phyloP scores from a whole-genome alignment of 2,329 filamentous ascomycete species.

The Pseudogymnoascus sp. region DNA sequence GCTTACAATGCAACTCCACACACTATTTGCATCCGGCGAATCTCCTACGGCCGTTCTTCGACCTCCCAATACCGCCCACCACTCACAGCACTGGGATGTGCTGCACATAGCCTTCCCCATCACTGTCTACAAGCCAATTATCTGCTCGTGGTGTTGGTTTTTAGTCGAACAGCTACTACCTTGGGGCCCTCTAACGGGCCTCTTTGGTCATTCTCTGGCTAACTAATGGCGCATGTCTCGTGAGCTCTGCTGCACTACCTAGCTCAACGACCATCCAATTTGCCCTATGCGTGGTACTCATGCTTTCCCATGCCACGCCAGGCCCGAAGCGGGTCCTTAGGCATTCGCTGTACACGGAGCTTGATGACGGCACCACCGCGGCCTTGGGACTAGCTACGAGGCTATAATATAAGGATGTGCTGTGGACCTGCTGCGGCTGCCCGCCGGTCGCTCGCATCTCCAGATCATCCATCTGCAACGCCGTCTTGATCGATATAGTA shows the following conservation, averaged over 20 bases:
- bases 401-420: neutral
- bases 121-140: neutral
- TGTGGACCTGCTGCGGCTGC: neutral
- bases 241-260: neutral
- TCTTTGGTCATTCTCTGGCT: neutral
- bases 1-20: neutral
- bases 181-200: neutral
- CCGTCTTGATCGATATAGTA: neutral
- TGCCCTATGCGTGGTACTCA: neutral
- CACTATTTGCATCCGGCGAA: conserved; percentile 2
- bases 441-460: neutral
- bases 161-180: neutral
- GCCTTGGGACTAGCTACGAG: neutral
- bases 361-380: neutral
- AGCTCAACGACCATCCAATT: neutral
- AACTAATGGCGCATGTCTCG: neutral
- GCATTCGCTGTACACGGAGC: neutral
- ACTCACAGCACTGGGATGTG: neutral
- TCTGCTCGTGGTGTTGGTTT: neutral
- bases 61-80: neutral
- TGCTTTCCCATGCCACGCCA: neutral
- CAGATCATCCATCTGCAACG: neutral
- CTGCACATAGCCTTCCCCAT: neutral
- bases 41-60: neutral
- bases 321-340: neutral